phyloP scores from a whole-genome alignment of 495 filamentous ascomycete genomes.

The Aspergillus indologenus region DNA sequence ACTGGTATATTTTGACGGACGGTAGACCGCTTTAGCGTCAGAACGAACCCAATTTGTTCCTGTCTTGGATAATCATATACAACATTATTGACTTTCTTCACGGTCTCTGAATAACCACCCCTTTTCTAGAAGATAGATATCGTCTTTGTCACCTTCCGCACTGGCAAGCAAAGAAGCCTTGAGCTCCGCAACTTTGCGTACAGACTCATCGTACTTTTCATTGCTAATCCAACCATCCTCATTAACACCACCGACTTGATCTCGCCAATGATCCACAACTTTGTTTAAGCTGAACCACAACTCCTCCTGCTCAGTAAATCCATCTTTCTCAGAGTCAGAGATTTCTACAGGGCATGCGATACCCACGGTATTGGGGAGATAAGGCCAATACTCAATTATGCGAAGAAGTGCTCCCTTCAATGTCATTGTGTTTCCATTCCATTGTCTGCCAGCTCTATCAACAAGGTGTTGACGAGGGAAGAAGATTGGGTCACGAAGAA shows the following conservation, averaged over 20 bases:
- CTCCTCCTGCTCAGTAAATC: constrained; percentile 14
- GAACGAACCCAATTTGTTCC: too few species aligned
- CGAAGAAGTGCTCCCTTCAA: constrained; percentile 15
- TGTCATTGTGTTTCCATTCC: constrained; percentile 12
- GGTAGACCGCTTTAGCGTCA: too few species aligned
- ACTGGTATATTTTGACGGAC: too few species aligned
- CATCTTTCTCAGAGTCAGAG: constrained; percentile 9
- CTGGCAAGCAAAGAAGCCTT: constrained; percentile 11
- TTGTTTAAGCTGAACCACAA: constrained; percentile 11
- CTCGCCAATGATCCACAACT: constrained; percentile 16
- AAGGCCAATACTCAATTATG: constrained; percentile 13
- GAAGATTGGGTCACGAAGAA: constrained; percentile 11
- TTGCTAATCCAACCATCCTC: constrained; percentile 22
- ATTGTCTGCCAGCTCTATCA: constrained; percentile 14
- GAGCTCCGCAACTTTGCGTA: constrained; percentile 13
- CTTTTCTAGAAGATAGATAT: constrained; percentile 15
- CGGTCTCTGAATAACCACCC: constrained; percentile 21
- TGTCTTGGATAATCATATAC: too few species aligned
- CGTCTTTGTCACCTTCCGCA: constrained; percentile 18
- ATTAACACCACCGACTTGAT: constrained; percentile 13
- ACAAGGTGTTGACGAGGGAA: constrained; percentile 13
- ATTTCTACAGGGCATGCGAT: constrained; percentile 15
- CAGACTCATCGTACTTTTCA: constrained; percentile 15
- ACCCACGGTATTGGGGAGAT: constrained; percentile 6
- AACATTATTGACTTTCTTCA: too few species aligned